A percentile compares a stretch with the other conserved stretches of the same genome.
These are phyloP conservation scores for Paraglomus brasilianum DNA, from an alignment of 192 early-diverging fungal genomes.

Conservation along the genomic window DNA sequence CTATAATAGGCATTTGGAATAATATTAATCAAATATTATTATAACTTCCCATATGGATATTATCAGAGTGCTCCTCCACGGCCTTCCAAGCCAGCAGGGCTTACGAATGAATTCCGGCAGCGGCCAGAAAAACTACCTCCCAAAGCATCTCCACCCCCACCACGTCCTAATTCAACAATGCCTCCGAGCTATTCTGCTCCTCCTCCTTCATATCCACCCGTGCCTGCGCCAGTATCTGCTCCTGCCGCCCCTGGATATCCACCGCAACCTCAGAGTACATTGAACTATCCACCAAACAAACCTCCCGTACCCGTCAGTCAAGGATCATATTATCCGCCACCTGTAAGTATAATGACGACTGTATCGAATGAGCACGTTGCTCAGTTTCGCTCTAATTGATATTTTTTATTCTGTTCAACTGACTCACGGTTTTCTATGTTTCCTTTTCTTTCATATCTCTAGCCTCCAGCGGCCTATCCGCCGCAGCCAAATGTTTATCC, in stretches of 20 bases:
- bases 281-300: not conserved
- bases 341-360: no score
- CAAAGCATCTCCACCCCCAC: not conserved
- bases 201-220: no score
- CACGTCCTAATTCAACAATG: no score
- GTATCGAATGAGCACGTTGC: no score
- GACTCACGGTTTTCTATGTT: no score
- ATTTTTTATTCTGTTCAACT: no score
- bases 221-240: no score
- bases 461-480: not conserved
- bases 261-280: not conserved
- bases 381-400: no score
- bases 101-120: not conserved
- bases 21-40: not conserved
- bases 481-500: constrained; percentile 3
- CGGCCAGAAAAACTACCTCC: not conserved
- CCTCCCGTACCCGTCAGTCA: no score
- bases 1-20: not conserved
- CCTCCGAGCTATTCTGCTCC: no score
- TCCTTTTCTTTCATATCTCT: no score
- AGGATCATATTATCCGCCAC: no score
- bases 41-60: not conserved
- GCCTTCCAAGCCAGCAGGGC: not conserved
- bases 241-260: not conserved
- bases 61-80: not conserved